phyloP scores from a whole-genome alignment of 306 rosid species.

The Albizia julibrissin region DNA sequence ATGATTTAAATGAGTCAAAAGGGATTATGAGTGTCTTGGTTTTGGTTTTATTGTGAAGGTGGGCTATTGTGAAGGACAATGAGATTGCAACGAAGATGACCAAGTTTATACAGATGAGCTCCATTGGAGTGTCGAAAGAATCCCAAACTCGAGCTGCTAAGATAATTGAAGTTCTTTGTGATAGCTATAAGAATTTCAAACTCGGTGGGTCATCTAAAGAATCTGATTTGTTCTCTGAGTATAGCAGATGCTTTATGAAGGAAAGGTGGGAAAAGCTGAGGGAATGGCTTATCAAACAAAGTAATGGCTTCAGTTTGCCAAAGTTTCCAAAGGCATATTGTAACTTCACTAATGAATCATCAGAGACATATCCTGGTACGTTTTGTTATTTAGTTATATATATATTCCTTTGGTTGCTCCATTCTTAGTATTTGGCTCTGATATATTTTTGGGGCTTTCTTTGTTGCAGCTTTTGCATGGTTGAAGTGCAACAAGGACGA shows the following conservation, averaged over 20 bases:
- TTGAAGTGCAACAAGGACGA: constrained; percentile 55
- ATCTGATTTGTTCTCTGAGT: constrained; percentile 56
- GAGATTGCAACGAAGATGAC: constrained; percentile 73
- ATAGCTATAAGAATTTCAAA: constrained; percentile 48
- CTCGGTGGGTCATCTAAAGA: constrained; percentile 8
- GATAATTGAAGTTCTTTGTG: constrained; percentile 61
- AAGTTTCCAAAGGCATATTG: constrained; percentile 48
- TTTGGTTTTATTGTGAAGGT: constrained; percentile 40
- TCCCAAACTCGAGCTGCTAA: constrained; percentile 73
- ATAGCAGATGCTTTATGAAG: constrained; percentile 42
- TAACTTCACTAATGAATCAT: constrained; percentile 46
- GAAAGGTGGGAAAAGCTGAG: constrained; percentile 68
- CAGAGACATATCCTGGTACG: constrained; percentile 60
- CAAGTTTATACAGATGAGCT: constrained; percentile 49
- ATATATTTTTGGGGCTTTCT: background rate
- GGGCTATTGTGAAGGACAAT: constrained; percentile 81
- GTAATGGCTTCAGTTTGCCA: constrained; percentile 41
- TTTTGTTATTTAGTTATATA: background rate
- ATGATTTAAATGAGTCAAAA: too few relatives aligned
- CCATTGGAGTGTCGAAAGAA: constrained; percentile 79
- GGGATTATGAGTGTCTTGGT: background rate
- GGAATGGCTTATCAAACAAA: constrained; percentile 34
- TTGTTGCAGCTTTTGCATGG: constrained; percentile 68
- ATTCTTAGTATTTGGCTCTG: background rate
- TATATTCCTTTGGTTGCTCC: too few relatives aligned